A percentile compares a stretch with the other conserved stretches of the same genome.
Evolutionary conservation across 352 stramenopile species (phyloP).

Genomic region (Blastocystis sp.): DNA sequence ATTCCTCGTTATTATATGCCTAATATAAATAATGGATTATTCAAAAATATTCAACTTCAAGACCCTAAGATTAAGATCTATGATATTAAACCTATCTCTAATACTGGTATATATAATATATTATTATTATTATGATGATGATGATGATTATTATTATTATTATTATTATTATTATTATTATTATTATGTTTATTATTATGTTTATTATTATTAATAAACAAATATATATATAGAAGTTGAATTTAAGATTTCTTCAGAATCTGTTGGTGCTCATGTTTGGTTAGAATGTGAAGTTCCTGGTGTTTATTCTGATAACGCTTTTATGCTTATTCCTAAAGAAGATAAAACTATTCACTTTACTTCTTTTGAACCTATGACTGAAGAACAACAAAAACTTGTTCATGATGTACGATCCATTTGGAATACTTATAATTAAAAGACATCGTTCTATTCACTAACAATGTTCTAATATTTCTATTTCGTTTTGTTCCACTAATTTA

Average conservation of each 20-base stretch:
- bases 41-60: no score
- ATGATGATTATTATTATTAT: slow-evolving; percentile 1
- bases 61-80: no score
- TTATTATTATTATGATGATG: slow-evolving; percentile 2
- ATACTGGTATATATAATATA: slow-evolving; percentile 10
- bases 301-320: slow-evolving; percentile 54
- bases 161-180: background rate
- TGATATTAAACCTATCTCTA: no score
- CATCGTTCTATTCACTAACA: no score
- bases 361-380: slow-evolving; percentile 24
- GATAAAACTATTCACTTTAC: slow-evolving; percentile 49
- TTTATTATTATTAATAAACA: no score
- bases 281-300: slow-evolving; percentile 49
- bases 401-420: slow-evolving; percentile 53
- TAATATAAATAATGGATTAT: no score
- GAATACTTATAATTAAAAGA: slow-evolving; percentile 44
- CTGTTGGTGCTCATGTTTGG: slow-evolving; percentile 58
- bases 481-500: no score
- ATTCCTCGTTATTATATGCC: no score
- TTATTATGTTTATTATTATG: background rate
- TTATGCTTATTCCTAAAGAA: slow-evolving; percentile 53
- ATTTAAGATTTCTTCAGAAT: slow-evolving; percentile 39
- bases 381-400: slow-evolving; percentile 45
- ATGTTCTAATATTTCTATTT: no score
- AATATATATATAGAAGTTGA: background rate